Conservation (phyloP, 768 basidiomycete genomes). For the Russula sp. region DNA sequence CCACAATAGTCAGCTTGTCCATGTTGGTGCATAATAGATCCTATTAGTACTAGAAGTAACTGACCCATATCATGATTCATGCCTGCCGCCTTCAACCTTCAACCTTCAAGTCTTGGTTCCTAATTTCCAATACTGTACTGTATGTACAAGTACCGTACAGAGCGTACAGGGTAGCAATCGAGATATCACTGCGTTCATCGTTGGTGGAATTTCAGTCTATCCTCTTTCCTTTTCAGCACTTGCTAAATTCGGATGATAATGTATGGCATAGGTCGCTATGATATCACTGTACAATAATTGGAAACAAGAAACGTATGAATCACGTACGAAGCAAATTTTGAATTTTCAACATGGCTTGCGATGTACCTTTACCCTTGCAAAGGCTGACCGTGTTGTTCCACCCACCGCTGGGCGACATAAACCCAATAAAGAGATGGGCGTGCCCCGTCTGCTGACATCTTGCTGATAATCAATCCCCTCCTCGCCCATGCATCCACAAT, state of each 20-base stretch:
- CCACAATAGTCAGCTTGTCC: background rate
- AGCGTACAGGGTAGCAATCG: too few species aligned
- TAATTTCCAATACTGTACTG: too few species aligned
- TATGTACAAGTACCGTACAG: too few species aligned
- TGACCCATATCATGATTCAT: too few species aligned
- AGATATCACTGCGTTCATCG: background rate
- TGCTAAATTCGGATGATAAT: background rate
- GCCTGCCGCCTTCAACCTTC: too few species aligned
- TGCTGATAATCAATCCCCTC: constrained; percentile 25
- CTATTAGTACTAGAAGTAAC: too few species aligned
- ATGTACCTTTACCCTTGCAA: constrained; percentile 3
- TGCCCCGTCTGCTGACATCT: constrained; percentile 18
- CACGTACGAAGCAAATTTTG: background rate
- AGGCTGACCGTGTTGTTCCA: constrained; percentile 25
- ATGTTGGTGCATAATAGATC: too few species aligned
- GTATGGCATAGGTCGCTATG: too few species aligned
- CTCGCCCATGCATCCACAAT: constrained; percentile 28
- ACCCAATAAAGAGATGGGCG: constrained; percentile 29
- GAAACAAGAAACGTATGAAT: background rate
- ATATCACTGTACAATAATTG: background rate
- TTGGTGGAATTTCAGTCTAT: background rate
- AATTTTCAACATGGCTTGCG: background rate
- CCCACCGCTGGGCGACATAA: constrained; percentile 26
- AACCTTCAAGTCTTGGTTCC: too few species aligned
- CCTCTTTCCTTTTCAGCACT: background rate